These are phyloP conservation scores for Thecaphora thlaspeos DNA, from an alignment of 1,284 basidiomycete genomes.

Conservation along the genomic window DNA sequence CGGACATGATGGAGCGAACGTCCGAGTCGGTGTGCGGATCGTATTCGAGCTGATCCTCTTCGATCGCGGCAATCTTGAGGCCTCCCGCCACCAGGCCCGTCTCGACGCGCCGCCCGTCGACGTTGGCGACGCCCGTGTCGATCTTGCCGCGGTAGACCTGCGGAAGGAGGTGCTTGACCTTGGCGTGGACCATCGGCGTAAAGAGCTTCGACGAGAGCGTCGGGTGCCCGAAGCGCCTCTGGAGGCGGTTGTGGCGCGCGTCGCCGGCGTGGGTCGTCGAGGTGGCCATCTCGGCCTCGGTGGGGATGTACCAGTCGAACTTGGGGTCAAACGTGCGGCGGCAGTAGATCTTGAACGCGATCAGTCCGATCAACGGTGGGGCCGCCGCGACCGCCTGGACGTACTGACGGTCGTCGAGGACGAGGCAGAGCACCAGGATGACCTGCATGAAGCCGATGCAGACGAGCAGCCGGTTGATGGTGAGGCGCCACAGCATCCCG, in stretches of 20 bases:
- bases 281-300: slow-evolving; percentile 41
- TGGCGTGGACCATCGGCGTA: slow-evolving; percentile 52
- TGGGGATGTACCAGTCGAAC: slow-evolving; percentile 55
- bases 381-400: slow-evolving; percentile 43
- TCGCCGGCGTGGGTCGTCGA: slow-evolving; percentile 43
- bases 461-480: slow-evolving; percentile 52
- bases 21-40: slow-evolving; percentile 48
- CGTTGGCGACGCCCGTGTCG: slow-evolving; percentile 25
- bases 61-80: slow-evolving; percentile 50
- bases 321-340: slow-evolving; percentile 41
- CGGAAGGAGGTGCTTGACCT: slow-evolving; percentile 43
- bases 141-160: slow-evolving; percentile 49
- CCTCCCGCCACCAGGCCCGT: slow-evolving; percentile 42
- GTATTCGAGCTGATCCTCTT: slow-evolving; percentile 52
- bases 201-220: slow-evolving; percentile 50
- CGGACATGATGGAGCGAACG: slow-evolving; percentile 45
- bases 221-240: slow-evolving; percentile 56
- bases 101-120: slow-evolving; percentile 45
- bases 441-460: slow-evolving; percentile 55
- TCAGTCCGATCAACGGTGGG: slow-evolving; percentile 49
- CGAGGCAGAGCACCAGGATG: slow-evolving; percentile 47
- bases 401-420: slow-evolving; percentile 37
- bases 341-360: slow-evolving; percentile 52
- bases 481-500: slow-evolving; percentile 54
- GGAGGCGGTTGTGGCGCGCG: slow-evolving; percentile 46